These are phyloP conservation scores for Oryza meridionalis DNA, from an alignment of 176 grass and related monocot genomes.

Conservation along the genomic window DNA sequence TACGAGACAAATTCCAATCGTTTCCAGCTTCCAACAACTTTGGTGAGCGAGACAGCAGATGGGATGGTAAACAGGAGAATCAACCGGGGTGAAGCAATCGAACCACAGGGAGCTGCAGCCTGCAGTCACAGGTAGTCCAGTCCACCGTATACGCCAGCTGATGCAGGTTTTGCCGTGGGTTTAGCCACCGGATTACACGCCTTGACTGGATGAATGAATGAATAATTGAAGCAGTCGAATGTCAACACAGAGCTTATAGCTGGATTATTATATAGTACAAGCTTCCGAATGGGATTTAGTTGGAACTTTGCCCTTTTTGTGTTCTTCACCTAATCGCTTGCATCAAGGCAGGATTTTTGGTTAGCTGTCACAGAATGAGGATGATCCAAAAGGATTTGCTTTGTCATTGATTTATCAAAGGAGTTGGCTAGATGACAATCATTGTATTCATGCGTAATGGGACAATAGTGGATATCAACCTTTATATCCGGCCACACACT, in stretches of 20 bases:
- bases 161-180: not conserved
- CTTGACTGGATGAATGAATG: not conserved
- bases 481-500: not conserved
- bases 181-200: not conserved
- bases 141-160: not conserved
- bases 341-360: not conserved
- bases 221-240: not conserved
- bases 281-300: not conserved
- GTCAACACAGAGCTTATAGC: not conserved
- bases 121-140: not conserved
- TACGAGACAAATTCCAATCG: not conserved
- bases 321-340: not conserved
- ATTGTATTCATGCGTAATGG: conserved; percentile 11
- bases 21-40: not conserved
- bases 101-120: not conserved
- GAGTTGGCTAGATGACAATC: not conserved
- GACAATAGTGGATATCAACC: not conserved
- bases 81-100: not conserved
- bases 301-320: not conserved
- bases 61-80: not conserved
- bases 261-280: not conserved
- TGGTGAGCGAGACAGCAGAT: not conserved
- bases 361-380: not conserved
- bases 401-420: not conserved
- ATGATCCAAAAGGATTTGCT: not conserved